Conservation (phyloP, 306 rosid species). For the Benincasa hispida region DNA sequence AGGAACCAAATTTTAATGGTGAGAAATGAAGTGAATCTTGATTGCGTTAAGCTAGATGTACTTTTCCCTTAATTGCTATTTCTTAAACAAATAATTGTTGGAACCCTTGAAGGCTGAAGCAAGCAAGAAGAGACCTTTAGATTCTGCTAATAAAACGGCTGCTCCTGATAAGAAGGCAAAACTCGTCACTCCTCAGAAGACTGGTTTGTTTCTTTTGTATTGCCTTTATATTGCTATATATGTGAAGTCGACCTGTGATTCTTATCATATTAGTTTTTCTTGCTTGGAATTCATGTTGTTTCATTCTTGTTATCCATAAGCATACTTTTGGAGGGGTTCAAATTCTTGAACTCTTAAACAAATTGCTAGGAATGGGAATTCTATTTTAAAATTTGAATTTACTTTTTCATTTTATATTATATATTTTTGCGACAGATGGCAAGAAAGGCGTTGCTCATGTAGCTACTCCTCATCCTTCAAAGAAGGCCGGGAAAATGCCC, state of each 20-base stretch:
- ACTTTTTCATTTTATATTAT: no score
- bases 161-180: slow-evolving; percentile 43
- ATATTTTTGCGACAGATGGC: slow-evolving; percentile 19
- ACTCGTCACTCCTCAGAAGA: slow-evolving; percentile 48
- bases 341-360: not conserved
- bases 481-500: slow-evolving; percentile 32
- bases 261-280: not conserved
- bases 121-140: slow-evolving; percentile 34
- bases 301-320: not conserved
- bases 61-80: not conserved
- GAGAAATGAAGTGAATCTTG: not conserved
- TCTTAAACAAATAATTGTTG: not conserved
- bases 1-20: not conserved
- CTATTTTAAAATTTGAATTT: no score
- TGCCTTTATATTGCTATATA: not conserved
- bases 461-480: slow-evolving; percentile 61
- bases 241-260: not conserved
- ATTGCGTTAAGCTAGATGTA: not conserved
- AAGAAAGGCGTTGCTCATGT: slow-evolving; percentile 28
- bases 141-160: slow-evolving; percentile 28
- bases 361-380: not conserved
- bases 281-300: not conserved
- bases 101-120: slow-evolving; percentile 21
- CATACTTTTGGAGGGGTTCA: not conserved
- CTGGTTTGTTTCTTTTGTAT: slow-evolving; percentile 24